Evolutionary conservation across 257 asterid genomes (phyloP).

Genomic region (Asclepias syriaca): DNA sequence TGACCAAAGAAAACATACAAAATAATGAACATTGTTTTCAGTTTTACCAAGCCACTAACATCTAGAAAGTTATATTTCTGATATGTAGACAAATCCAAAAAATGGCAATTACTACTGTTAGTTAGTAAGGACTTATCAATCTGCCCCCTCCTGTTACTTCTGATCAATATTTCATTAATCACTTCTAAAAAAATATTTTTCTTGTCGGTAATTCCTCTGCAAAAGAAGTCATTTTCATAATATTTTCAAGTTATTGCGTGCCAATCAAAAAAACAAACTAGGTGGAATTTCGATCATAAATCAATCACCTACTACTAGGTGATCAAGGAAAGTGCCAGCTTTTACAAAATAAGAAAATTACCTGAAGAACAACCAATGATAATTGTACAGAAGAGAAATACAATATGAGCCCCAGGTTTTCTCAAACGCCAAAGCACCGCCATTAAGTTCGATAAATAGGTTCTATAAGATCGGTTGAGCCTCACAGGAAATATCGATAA

Average conservation of each 20-base stretch:
- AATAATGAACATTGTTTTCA: neutral
- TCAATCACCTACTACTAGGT: neutral
- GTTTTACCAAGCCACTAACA: neutral
- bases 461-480: neutral
- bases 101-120: neutral
- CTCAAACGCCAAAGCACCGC: neutral
- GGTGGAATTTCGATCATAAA: neutral
- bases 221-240: neutral
- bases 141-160: neutral
- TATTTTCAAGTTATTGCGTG: neutral
- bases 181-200: neutral
- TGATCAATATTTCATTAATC: neutral
- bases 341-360: conserved; percentile 7
- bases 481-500: neutral
- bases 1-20: neutral
- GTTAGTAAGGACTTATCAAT: neutral
- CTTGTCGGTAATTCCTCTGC: neutral
- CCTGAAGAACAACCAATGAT: conserved; percentile 49
- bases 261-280: neutral
- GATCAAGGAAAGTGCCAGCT: neutral
- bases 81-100: neutral
- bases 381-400: conserved; percentile 20
- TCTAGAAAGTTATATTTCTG: neutral
- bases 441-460: neutral
- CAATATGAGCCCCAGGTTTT: neutral